phyloP scores from a whole-genome alignment of 257 asterid species.

The Solanum piurae region DNA sequence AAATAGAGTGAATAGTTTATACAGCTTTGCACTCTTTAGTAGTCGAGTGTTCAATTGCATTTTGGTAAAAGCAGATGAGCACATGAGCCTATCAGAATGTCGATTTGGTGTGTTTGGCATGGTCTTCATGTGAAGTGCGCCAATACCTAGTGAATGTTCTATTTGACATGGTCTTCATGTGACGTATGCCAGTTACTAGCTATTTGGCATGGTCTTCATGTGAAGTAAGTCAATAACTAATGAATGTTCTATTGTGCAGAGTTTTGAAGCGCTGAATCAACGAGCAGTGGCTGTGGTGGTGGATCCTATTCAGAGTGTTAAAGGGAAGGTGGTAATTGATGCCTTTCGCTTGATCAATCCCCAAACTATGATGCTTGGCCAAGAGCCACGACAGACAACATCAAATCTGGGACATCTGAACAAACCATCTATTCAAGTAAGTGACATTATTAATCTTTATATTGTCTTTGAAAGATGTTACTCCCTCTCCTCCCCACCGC shows the following conservation, averaged over 20 bases:
- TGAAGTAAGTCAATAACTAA: background rate
- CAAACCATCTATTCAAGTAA: conserved; percentile 94
- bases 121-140: background rate
- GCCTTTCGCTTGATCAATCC: conserved; percentile 95
- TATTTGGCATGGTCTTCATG: background rate
- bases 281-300: conserved; percentile 98
- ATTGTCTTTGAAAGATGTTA: background rate
- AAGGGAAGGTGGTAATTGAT: conserved; percentile 99
- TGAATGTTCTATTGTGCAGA: conserved; percentile 33
- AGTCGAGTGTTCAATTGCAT: background rate
- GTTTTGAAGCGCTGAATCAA: conserved; percentile 98
- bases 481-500: background rate
- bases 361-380: conserved; percentile 99
- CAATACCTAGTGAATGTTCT: conserved; percentile 2
- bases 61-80: background rate
- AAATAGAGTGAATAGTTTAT: background rate
- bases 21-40: background rate
- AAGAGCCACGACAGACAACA: conserved; percentile 97
- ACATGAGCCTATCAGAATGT: background rate
- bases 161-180: background rate
- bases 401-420: conserved; percentile 95
- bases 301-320: conserved; percentile 98
- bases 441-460: background rate
- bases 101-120: background rate
- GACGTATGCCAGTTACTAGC: background rate